phyloP scores from a whole-genome alignment of 139 green algal genomes.

The Chlamydomonas urium region DNA sequence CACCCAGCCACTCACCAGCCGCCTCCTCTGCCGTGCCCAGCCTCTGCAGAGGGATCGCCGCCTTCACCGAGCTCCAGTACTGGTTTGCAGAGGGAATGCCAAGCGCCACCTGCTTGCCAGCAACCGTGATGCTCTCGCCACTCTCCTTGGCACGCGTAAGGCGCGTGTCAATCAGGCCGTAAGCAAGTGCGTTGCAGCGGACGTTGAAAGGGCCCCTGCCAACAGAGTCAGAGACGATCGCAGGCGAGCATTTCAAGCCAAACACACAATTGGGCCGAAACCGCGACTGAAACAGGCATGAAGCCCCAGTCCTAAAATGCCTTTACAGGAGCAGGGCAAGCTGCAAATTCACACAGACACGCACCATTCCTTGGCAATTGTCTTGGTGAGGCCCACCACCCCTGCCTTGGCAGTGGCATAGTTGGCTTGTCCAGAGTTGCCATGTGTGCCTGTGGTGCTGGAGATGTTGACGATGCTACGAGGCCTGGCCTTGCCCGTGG shows the following conservation, averaged over 20 bases:
- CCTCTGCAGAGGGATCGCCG: conserved; percentile 54
- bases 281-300: no score
- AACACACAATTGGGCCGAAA: no score
- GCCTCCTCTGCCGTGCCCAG: conserved; percentile 69
- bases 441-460: conserved; percentile 67
- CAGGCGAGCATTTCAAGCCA: no score
- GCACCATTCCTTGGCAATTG: conserved; percentile 69
- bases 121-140: conserved; percentile 38
- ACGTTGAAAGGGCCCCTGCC: conserved; percentile 75
- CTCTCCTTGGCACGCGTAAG: conserved; percentile 62
- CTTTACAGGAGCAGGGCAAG: no score
- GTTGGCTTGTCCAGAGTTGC: conserved; percentile 72
- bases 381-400: conserved; percentile 87
- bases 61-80: conserved; percentile 25
- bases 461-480: conserved; percentile 83
- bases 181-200: conserved; percentile 75
- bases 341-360: no score
- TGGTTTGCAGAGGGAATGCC: conserved; percentile 63
- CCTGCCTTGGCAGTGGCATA: conserved; percentile 85
- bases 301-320: no score
- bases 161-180: conserved; percentile 74
- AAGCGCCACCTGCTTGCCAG: conserved; percentile 46
- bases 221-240: no score
- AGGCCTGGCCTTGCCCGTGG: conserved; percentile 26
- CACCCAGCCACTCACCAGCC: conserved; percentile 63